Evolutionary conservation across 2,329 filamentous ascomycete genomes (phyloP), one percentile per base, ranked within the genome.

Genomic region (Fulvia fulva): DNA sequence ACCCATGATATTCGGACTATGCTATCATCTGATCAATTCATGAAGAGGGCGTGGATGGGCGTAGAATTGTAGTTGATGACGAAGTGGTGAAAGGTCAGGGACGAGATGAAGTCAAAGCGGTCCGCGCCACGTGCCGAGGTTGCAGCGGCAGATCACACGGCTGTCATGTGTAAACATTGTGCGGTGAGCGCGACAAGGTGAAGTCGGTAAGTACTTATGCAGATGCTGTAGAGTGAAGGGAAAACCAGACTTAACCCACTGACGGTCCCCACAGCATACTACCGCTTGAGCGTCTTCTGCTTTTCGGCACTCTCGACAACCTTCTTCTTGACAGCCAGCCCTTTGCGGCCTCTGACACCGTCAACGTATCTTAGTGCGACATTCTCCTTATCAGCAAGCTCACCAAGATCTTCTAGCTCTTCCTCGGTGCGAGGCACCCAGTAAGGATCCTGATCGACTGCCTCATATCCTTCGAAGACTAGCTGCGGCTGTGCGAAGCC

Each of bases 371-470:
- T 79, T 83, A 95, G 96, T 23, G 94, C 94, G 52, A 97, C 90
- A 76, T 97, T 97, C 80, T 97, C 94, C 70, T 85, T 84, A 76
- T 99, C 94, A 3, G 90, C 94, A 72, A 93, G 79, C 79, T 97
- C 93, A 25, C 94, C 94, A 60, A 99, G 77, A 78, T 99, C 94
- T 80, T 99, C 94, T 53, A 99, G 76, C 70, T 99, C 91, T 73
- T 97, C 94, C 71, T 97, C 94, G 0, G 93, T 97, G 64, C 91
- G 91, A 1, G 94, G 94, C 49, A 96, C 91, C 94, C 94, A 99
- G 78, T 95, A 96, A 0, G 94, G 94, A 78, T 99, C 94, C 76
- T 97, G 88, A 72, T 97, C 91, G 1, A 97, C 80, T 66, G 96
- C 84, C 74, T 97, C 91, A 71, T 92, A 99, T 0, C 94, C 94